Conservation (phyloP, 352 stramenopile genomes). For the Aphanomyces astaci region DNA sequence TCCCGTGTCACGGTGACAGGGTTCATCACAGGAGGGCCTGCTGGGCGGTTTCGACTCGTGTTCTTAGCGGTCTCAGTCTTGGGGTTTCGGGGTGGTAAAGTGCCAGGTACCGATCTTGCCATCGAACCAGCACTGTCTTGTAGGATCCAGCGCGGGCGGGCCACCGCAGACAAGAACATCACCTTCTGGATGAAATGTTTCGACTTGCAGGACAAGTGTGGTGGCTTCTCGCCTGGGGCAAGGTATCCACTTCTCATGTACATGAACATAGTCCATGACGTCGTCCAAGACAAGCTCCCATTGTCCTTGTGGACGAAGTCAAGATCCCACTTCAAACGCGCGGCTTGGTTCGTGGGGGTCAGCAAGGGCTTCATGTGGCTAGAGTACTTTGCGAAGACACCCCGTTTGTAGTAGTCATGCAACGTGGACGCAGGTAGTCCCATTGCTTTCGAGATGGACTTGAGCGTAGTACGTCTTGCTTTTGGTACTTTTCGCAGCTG, state of each 20-base stretch:
- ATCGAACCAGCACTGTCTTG: slow-evolving; percentile 21
- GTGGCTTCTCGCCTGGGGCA: slow-evolving; percentile 9
- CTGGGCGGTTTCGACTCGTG: slow-evolving; percentile 23
- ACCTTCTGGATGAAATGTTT: slow-evolving; percentile 24
- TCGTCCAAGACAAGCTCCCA: slow-evolving; percentile 20
- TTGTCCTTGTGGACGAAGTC: slow-evolving; percentile 5
- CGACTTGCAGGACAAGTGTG: slow-evolving; percentile 13
- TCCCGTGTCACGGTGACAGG: slow-evolving; percentile 25
- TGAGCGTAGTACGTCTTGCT: not conserved
- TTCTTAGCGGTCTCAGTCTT: slow-evolving; percentile 14
- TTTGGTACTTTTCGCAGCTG: not conserved
- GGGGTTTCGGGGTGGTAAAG: too few species aligned
- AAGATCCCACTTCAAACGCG: slow-evolving; percentile 16
- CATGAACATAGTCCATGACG: slow-evolving; percentile 26
- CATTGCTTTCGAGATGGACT: not conserved
- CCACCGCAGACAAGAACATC: slow-evolving; percentile 26
- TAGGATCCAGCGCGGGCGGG: slow-evolving; percentile 11
- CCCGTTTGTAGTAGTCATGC: not conserved
- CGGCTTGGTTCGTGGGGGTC: slow-evolving; percentile 7
- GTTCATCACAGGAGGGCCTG: not conserved
- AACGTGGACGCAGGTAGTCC: not conserved
- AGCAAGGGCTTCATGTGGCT: slow-evolving; percentile 12
- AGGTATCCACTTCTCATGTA: slow-evolving; percentile 28
- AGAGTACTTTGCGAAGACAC: not conserved
- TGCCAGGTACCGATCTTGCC: slow-evolving; percentile 30